Base-by-base conservation (phyloP, 2,329 filamentous ascomycete species). In the Nigrospora osmanthi region DNA sequence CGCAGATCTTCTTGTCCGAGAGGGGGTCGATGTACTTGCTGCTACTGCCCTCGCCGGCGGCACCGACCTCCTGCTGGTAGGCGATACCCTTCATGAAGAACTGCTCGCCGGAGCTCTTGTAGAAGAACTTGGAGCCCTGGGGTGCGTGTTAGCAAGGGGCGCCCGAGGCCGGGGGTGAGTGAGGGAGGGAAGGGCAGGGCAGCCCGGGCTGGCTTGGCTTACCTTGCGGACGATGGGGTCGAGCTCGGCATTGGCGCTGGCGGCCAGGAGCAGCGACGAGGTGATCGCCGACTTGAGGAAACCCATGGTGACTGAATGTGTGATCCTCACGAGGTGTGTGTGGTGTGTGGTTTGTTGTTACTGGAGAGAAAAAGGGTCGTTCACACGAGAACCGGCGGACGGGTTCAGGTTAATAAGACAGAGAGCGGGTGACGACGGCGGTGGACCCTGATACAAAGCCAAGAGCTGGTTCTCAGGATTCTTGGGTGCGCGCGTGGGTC, bases 41-140 rank as follows among this genome's bases (percentile, higher is more conserved):
- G 44, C 58, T 57, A 40, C 42, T 53, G 30, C 47, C 47, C 32
- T 66, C 63, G 42, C 70, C 71, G 28, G 57, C 57, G 37, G 68
- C 63, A 53, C 66, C 68, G 47, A 66, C 62, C 53, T 83, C 82
- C 67, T 83, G 75, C 68, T 90, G 86, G 65, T 90, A 90, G 53
- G 86, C 86, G 54, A 90, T 72, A 67, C 86, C 86, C 55, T 78
- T 79, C 59, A 89, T 85, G 69, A 76, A 85, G 63, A 64, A 64
- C 48, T 64, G 61, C 9, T 59, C 55, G n/a, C 61, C 61, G 32
- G 32, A 35, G 42, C 72, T 78, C 65, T 83, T 78, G 67, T 82
- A 85, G 73, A 87, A 89, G 74, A 89, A 87, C 46, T 63, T 63
- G 50, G 51, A 49, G 17, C 60, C 60, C 58, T 60, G 33, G 33